These are phyloP conservation scores for Candida ficus DNA, from an alignment of 805 yeast species.

Conservation along the genomic window DNA sequence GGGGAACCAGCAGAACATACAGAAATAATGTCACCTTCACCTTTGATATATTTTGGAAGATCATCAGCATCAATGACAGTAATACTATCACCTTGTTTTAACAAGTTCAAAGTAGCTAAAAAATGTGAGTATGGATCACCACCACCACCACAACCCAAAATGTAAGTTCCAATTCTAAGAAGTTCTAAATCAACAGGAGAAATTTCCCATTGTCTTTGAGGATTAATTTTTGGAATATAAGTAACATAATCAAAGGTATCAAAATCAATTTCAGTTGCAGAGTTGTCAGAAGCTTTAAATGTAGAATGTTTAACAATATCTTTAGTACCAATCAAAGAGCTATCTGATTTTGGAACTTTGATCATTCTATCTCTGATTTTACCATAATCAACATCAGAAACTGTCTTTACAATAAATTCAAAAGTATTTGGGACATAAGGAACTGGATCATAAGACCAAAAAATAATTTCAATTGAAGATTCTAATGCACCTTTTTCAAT, in stretches of 20 bases:
- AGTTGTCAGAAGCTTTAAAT: neutral
- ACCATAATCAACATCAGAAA: conserved; percentile 17
- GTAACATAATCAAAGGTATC: conserved; percentile 22
- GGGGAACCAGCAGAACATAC: conserved; percentile 27
- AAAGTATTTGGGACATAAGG: conserved; percentile 28
- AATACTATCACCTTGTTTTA: conserved; percentile 31
- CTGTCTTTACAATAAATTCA: conserved; percentile 19
- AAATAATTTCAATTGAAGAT: conserved; percentile 24
- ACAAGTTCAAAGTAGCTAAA: conserved; percentile 29
- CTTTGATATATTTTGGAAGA: conserved; percentile 7
- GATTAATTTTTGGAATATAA: conserved; percentile 15
- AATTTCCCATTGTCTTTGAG: conserved; percentile 23
- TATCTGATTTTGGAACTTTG: conserved; percentile 26
- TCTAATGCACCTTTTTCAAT: conserved; percentile 25
- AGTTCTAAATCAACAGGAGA: conserved; percentile 33
- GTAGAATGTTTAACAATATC: conserved; percentile 8
- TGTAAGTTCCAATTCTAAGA: conserved; percentile 39
- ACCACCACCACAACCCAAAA: conserved; percentile 49
- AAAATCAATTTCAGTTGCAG: neutral
- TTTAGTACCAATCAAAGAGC: neutral
- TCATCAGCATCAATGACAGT: conserved; percentile 28
- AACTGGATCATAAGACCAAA: conserved; percentile 23
- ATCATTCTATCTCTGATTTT: conserved; percentile 27
- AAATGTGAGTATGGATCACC: conserved; percentile 40
- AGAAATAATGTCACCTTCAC: conserved; percentile 27